These are phyloP conservation scores for Metschnikowia vanudenii DNA, from an alignment of 805 yeast genomes.

Conservation along the genomic window DNA sequence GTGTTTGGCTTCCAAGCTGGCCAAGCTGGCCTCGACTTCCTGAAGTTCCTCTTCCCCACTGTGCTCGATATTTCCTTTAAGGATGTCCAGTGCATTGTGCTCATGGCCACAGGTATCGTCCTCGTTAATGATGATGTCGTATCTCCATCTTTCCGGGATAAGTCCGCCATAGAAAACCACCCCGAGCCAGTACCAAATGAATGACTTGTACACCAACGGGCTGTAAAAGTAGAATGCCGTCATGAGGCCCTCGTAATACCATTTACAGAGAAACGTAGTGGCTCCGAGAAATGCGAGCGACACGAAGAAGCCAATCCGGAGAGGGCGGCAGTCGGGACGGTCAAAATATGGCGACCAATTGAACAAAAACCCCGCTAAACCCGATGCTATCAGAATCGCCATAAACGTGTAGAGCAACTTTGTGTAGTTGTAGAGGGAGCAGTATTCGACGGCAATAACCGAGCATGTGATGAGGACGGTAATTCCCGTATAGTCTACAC, in stretches of 20 bases:
- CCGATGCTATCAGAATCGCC: slow-evolving; percentile 61
- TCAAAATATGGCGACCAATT: slow-evolving; percentile 95
- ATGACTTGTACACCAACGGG: slow-evolving; percentile 68
- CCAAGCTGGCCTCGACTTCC: slow-evolving; percentile 30
- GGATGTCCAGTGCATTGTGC: slow-evolving; percentile 30
- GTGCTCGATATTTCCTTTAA: slow-evolving; percentile 34
- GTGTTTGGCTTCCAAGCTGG: slow-evolving; percentile 6
- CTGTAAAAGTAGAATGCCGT: slow-evolving; percentile 53
- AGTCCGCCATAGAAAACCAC: slow-evolving; percentile 84
- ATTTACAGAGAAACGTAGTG: slow-evolving; percentile 57
- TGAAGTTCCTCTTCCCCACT: slow-evolving; percentile 40
- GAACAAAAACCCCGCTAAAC: slow-evolving; percentile 68
- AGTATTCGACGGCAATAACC: slow-evolving; percentile 80
- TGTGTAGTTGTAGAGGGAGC: slow-evolving; percentile 65
- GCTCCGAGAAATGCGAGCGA: slow-evolving; percentile 76
- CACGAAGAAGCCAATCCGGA: slow-evolving; percentile 77
- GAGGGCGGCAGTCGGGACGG: slow-evolving; percentile 75
- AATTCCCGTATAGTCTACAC: slow-evolving; percentile 94
- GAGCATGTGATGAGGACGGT: slow-evolving; percentile 88
- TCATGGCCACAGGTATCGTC: slow-evolving; percentile 24
- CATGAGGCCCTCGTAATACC: slow-evolving; percentile 53
- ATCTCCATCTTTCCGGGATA: slow-evolving; percentile 85
- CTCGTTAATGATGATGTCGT: slow-evolving; percentile 59
- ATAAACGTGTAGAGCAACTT: slow-evolving; percentile 50
- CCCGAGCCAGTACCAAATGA: slow-evolving; percentile 75